Evolutionary conservation across 306 rosid genomes (phyloP), one percentile per base, ranked within the genome.

Genomic region (Cyclanthera cordifolia): DNA sequence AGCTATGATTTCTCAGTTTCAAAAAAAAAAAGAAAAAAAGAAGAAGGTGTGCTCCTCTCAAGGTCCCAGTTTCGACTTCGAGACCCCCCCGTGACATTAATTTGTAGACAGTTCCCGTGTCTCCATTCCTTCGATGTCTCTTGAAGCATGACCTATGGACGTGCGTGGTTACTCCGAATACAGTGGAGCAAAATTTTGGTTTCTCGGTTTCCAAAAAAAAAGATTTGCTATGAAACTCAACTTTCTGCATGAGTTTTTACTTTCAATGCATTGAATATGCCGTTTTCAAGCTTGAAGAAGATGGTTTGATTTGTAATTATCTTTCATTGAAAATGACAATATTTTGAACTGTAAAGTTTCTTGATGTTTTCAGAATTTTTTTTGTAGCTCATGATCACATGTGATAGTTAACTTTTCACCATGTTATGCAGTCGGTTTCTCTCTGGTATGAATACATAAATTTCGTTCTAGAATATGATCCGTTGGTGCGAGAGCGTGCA

Each of bases 401-500:
- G 50, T 51, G 75, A 67, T 74, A 4, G 47, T 70, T 55, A 74
- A 59, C 76, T 64, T 47, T 27, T 8, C 76, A 69, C 20, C 67
- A 57, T 76, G 77, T 64, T 49, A 49, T 84, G 91, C 87, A 91
- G 97, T 90, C 95, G 28, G 78, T 81, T 61, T 50, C 96, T 71
- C 87, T 93, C 7, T 93, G 99, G 96, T 69, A 70, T 53, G 88
- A 86, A 79, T 93, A 86, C 85, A 47, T 93, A 51, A 70, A 78
- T 69, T 93, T 72, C 57, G 74, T 86, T 47, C 94, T 70, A 81
- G 90, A 88, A 61, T 72, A 80, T 73, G 95, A 93, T 70, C 85
- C 89, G 17, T 54, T 70, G 54, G 85, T 85, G 41, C 67, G 39
- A 47, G 82, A 86, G 59, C 75, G 77, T 83, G 82, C 85, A 21